These are phyloP conservation scores for Clarireedia homoeocarpa DNA, from an alignment of 2,329 filamentous ascomycete species.

Conservation along the genomic window DNA sequence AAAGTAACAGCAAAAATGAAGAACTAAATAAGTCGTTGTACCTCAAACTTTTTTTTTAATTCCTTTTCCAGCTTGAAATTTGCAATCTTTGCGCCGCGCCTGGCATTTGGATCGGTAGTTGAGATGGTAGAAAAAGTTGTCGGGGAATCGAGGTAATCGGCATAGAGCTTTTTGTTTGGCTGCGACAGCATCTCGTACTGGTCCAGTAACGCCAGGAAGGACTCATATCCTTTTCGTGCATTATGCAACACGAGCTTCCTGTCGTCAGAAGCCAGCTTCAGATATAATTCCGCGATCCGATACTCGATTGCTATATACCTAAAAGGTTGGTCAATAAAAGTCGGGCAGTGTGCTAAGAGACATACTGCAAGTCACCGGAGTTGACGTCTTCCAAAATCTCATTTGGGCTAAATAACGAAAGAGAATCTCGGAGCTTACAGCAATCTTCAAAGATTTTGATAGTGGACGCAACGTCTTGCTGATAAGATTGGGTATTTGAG, in stretches of 20 bases:
- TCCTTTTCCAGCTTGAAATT: constrained; percentile 81
- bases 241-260: constrained; percentile 55
- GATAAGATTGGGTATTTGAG: constrained; percentile 57
- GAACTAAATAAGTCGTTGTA: constrained; percentile 27
- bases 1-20: no score
- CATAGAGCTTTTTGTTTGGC: constrained; percentile 60
- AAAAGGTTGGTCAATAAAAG: constrained; percentile 12
- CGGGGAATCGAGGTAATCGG: constrained; percentile 64
- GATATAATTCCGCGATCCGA: constrained; percentile 70
- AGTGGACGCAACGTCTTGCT: constrained; percentile 57
- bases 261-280: constrained; percentile 53
- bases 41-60: constrained; percentile 74
- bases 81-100: constrained; percentile 77
- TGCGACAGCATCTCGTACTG: constrained; percentile 65
- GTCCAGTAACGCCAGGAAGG: constrained; percentile 69
- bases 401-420: constrained; percentile 85
- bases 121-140: constrained; percentile 65
- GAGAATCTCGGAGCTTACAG: constrained; percentile 56
- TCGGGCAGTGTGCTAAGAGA: not conserved
- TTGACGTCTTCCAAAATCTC: constrained; percentile 81
- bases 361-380: constrained; percentile 72
- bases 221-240: constrained; percentile 66
- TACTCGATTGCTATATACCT: constrained; percentile 69
- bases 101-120: constrained; percentile 54
- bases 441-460: constrained; percentile 69